A percentile compares a stretch with the other conserved stretches of the same genome.
phyloP scores from a whole-genome alignment of 2,329 filamentous ascomycete species.

The Fusarium burgessii region DNA sequence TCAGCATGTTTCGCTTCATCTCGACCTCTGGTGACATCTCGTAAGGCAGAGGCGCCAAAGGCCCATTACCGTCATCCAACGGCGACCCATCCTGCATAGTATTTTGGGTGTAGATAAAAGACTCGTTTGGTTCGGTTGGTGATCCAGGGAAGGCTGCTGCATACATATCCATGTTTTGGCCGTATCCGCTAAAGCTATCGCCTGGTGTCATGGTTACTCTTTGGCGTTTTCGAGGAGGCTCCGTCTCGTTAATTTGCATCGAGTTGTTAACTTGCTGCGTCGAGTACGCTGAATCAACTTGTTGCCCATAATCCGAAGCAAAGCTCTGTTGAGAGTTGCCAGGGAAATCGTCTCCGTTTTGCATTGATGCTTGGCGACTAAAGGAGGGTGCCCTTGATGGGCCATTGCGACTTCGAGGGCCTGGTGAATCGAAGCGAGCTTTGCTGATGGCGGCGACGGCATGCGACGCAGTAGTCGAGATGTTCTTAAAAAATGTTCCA shows the following conservation, averaged over 20 bases:
- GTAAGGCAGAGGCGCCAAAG: constrained; percentile 73
- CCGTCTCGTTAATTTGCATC: constrained; percentile 61
- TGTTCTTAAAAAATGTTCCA: constrained; percentile 97
- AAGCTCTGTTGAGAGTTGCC: constrained; percentile 88
- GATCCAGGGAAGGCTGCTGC: constrained; percentile 71
- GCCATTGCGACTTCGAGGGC: constrained; percentile 73
- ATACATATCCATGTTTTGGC: constrained; percentile 61
- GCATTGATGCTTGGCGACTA: constrained; percentile 77
- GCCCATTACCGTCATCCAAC: constrained; percentile 65
- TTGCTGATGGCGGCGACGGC: constrained; percentile 98
- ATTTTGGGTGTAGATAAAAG: constrained; percentile 74
- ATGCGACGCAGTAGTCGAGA: constrained; percentile 91
- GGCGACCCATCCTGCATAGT: constrained; percentile 57
- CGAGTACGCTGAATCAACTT: constrained; percentile 76
- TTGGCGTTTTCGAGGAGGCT: constrained; percentile 86
- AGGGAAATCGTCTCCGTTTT: constrained; percentile 75
- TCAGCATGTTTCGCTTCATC: constrained; percentile 82
- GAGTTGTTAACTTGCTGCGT: constrained; percentile 64
- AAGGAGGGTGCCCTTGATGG: constrained; percentile 76
- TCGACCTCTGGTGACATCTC: constrained; percentile 75
- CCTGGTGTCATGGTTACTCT: constrained; percentile 67
- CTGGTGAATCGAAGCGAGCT: constrained; percentile 90
- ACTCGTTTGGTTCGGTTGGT: constrained; percentile 84
- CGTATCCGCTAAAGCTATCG: constrained; percentile 68
- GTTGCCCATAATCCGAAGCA: constrained; percentile 79